Evolutionary conservation across 2,329 filamentous ascomycete species (phyloP), one percentile per base, ranked within the genome.

Genomic region (Epichloe coenophiala): DNA sequence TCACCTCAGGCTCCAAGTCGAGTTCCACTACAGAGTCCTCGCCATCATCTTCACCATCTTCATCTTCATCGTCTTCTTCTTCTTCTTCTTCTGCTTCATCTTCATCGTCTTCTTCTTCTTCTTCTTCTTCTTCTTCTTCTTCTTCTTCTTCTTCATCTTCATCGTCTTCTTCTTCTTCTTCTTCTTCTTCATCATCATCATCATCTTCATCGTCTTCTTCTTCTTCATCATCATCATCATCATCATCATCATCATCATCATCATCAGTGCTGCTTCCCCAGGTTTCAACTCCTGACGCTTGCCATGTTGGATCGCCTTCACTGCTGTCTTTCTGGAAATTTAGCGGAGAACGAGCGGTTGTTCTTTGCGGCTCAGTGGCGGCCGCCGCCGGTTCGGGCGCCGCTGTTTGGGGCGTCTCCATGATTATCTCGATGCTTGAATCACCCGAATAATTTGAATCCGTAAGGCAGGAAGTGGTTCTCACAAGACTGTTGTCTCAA

Each of bases 221-320:
- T 17, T 1, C 17, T 17, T 17, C 17, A 1, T 17, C n/a, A n/a
- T 31, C 40, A 2, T 42, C 40, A 2, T 42, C 40, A 0, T 35
- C 42, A 5, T 44, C 23, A 17, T 17, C 17, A 5, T 44, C 45
- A 17, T 38, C 36, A 9, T 47, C 45, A 2, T 39, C 36, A 12
- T 50, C 48, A 15, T 31, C 47, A 19, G 41, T 40, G 48, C 48
- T 50, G 13, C 48, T 50, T 13, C 42, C 42, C 41, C 48, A 50
- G 2, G 41, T 40, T 19, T 50, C 48, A n/a, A 50, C 42, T 37
- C 41, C 41, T 13, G 33, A 17, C 19, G 33, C 19, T 12, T 45
- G n/a, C 42, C 41, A 45, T 19, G 23, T 17, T 13, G 27, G 7
- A 35, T 45, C 41, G 2, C n/a, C 49, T 6, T 15, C 43, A 12